Evolutionary conservation across 345 rosid genomes (phyloP), one percentile per base, ranked within the genome.

Genomic region (Populus ilicifolia): DNA sequence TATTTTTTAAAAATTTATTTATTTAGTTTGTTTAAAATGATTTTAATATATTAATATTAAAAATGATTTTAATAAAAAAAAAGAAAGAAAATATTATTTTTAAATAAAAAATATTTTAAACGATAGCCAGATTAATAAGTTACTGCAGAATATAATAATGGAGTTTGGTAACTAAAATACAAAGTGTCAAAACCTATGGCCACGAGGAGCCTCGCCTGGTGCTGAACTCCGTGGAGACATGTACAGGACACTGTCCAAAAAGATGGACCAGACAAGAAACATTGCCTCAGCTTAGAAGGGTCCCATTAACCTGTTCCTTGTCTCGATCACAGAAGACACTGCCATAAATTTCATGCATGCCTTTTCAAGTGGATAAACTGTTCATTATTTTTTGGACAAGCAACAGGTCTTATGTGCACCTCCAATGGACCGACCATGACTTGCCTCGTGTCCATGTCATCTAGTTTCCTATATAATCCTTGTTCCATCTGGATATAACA

Each of bases 261-360:
- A 11, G 12, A 48, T 75, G 63, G 73, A 46, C 75, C 78, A 69
- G 61, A 11, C 36, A 4, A 30, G 52, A 48, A 70, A n/a, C 56
- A 1, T 30, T 61, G 41, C 1, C 20, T 25, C 0, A 9, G 21
- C 33, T 63, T 29, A 8, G 71, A 56, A 18, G 79, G 79, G 79
- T 25, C 77, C 74, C 72, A 62, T 7, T 30, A 8, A 77, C 66
- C n/a, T 75, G 83, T 62, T 48, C 30, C 29, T n/a, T 80, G 84
- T 82, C 82, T 73, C 6, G 29, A 3, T 2, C 69, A 72, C 33
- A 63, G 71, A 74, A 36, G 80, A 80, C 85, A 80, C 8, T 23
- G n/a, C 80, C 84, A 75, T 79, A 67, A 76, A 80, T 82, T 80
- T 63, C 76, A 73, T 76, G 71, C 21, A 33, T 20, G 46, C 67